Evolutionary conservation across 768 basidiomycete genomes (phyloP), one percentile per base, ranked within the genome.

Genomic region (Mycena pura): DNA sequence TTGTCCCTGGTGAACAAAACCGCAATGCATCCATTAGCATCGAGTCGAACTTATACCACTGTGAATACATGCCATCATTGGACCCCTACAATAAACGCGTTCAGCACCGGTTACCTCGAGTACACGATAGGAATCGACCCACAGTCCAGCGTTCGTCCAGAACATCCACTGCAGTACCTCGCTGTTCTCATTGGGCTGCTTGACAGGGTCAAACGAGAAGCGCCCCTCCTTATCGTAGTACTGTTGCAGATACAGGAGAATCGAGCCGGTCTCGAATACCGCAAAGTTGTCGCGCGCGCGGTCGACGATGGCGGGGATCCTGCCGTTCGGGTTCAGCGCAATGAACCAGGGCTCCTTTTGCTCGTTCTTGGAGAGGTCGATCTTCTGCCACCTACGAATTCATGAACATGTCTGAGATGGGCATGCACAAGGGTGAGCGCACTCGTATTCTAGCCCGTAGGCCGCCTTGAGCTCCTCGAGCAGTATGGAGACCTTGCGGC

Each of bases 391-490:
- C 13, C 68, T 67, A 40, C 15, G 2, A n/a, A n/a, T n/a, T n/a
- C n/a, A n/a, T n/a, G 5, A 28, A 25, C 27, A 36, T 39, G 21
- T 24, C 21, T 32, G 14, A 36, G 19, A 19, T 17, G 14, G 34
- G 36, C 19, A 22, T 15, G 9, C n/a, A 53, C 3, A 17, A 34
- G n/a, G n/a, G n/a, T n/a, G n/a, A 25, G 45, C 72, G 32, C 64
- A 80, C 76, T 75, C 75, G 52, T 78, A 78, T 11, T 75, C 73
- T 3, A 74, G 63, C 15, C 78, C 78, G 53, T 81, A 80, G 4
- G 71, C 70, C 0, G 70, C 62, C 51, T 71, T 75, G 15, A 90
- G 82, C 68, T 90, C 89, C 68, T 89, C 87, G n/a, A 88, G 79
- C 46, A 83, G 75, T 50, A 84, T 75, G 1, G 83, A 80, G n/a